A percentile compares a stretch with the other conserved stretches of the same genome.
Conservation (phyloP, 768 basidiomycete genomes). For the Podaxis mareebaensis region DNA sequence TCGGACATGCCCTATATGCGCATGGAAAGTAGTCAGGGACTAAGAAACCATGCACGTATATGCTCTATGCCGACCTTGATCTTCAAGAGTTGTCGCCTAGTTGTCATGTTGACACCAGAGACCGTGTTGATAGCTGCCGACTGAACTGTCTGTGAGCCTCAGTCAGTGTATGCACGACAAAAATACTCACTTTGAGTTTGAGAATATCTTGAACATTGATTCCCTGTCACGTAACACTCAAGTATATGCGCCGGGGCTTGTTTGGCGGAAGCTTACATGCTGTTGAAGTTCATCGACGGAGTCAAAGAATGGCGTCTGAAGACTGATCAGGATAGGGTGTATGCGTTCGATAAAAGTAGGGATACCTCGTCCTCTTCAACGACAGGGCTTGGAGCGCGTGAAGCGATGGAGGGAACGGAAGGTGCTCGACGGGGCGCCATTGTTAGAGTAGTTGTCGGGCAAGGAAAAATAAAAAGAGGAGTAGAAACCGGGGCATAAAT, state of each 20-base stretch:
- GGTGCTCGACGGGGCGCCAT: slow-evolving; percentile 58
- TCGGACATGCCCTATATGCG: slow-evolving; percentile 83
- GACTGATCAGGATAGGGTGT: background rate
- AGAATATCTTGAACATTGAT: slow-evolving; percentile 95
- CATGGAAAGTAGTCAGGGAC: slow-evolving; percentile 1
- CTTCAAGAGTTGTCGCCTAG: slow-evolving; percentile 84
- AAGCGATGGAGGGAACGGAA: slow-evolving; percentile 47
- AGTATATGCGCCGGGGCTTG: slow-evolving; percentile 10
- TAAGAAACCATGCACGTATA: slow-evolving; percentile 21
- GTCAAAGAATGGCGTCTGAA: slow-evolving; percentile 66
- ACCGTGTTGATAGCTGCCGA: slow-evolving; percentile 81
- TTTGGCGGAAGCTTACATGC: slow-evolving; percentile 48
- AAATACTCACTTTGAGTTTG: slow-evolving; percentile 75
- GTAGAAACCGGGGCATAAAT: background rate
- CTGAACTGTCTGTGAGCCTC: slow-evolving; percentile 35
- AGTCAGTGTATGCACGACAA: slow-evolving; percentile 15
- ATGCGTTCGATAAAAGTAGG: background rate
- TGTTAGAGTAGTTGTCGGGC: background rate
- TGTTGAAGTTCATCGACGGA: slow-evolving; percentile 84
- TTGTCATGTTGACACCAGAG: slow-evolving; percentile 89
- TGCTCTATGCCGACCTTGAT: slow-evolving; percentile 67
- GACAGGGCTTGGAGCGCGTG: slow-evolving; percentile 49
- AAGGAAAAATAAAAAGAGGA: background rate
- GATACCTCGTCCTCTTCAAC: slow-evolving; percentile 44
- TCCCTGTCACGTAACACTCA: slow-evolving; percentile 50